Base-by-base conservation (phyloP, 1,284 basidiomycete species). In the Puccinia triticina region DNA sequence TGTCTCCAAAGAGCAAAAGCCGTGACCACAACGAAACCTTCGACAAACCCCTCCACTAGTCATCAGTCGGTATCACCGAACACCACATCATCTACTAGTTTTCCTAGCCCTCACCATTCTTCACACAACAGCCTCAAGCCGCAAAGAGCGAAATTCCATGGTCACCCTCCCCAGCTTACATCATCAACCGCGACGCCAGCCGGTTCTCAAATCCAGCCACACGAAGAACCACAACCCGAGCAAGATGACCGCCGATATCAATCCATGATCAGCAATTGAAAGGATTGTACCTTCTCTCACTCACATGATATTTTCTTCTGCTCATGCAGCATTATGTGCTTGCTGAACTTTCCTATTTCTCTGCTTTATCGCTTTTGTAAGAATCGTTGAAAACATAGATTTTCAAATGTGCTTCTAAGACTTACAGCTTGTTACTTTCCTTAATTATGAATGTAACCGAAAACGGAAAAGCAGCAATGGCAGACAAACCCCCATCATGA, bases 321-420 rank as follows among this genome's bases (percentile, higher is more conserved):
- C 67, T 67, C 34, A n/a, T 16, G 3, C 4, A 18, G 46, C 40
- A 26, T 69, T 48, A 14, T 69, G 2, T 46, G 67, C 40, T 43
- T 2, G 46, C 46, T 48, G 40, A 32, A 64, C 29, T 1, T 4
- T 8, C 32, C 18, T 64, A 34, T 34, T 34, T 32, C 12, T 69
- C 3, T 43, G 40, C 23, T 69, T 69, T 32, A 46, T 46, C 11
- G 37, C 40, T 40, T 48, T 5, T 69, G 46, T 48, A 69, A 69
- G 67, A 48, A 29, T 29, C 37, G 26, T 14, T 43, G 67, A 69
- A 48, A 48, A 48, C 67, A 1, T 64, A 69, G 40, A 23, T 69
- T 69, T 69, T 69, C 67, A 69, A 69, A 69, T 69, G 46, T 69
- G 67, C 67, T 43, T 48, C 12, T 69, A 69, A 37, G 40, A 61